Conservation (phyloP, 768 basidiomycete genomes). For the Pleurotus salmoneostramineus region DNA sequence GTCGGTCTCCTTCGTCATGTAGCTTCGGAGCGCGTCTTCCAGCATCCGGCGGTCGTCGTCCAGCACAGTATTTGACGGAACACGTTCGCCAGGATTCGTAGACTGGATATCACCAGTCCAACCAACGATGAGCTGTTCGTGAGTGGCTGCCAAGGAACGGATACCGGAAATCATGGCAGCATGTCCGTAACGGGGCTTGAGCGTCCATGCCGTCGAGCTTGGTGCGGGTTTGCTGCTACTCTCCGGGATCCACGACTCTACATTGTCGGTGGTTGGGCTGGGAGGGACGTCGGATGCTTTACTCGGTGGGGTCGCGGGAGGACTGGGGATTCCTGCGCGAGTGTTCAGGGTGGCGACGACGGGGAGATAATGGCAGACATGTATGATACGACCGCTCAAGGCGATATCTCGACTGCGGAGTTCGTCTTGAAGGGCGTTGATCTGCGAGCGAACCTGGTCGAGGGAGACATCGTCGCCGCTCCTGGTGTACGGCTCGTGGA, state of each 20-base stretch:
- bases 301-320: slow-evolving; percentile 76
- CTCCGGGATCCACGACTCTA: background rate
- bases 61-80: slow-evolving; percentile 49
- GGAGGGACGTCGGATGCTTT: slow-evolving; percentile 43
- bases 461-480: slow-evolving; percentile 64
- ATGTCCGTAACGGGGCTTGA: slow-evolving; percentile 82
- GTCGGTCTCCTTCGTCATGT: slow-evolving; percentile 51
- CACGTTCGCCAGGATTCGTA: slow-evolving; percentile 34
- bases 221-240: background rate
- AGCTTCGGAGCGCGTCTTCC: slow-evolving; percentile 58
- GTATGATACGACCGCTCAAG: slow-evolving; percentile 86
- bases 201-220: slow-evolving; percentile 54
- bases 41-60: slow-evolving; percentile 63
- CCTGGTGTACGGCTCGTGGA: slow-evolving; percentile 66
- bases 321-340: slow-evolving; percentile 52
- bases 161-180: slow-evolving; percentile 95
- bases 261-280: slow-evolving; percentile 19
- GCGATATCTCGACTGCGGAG: slow-evolving; percentile 66
- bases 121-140: slow-evolving; percentile 89
- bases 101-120: slow-evolving; percentile 90
- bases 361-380: slow-evolving; percentile 89
- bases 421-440: slow-evolving; percentile 67
- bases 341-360: slow-evolving; percentile 61
- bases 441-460: slow-evolving; percentile 70
- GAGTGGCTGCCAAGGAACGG: slow-evolving; percentile 73